Evolutionary conservation across 176 grass and related monocot genomes (phyloP), one percentile per base, ranked within the genome.

Genomic region (Paspalum vaginatum): DNA sequence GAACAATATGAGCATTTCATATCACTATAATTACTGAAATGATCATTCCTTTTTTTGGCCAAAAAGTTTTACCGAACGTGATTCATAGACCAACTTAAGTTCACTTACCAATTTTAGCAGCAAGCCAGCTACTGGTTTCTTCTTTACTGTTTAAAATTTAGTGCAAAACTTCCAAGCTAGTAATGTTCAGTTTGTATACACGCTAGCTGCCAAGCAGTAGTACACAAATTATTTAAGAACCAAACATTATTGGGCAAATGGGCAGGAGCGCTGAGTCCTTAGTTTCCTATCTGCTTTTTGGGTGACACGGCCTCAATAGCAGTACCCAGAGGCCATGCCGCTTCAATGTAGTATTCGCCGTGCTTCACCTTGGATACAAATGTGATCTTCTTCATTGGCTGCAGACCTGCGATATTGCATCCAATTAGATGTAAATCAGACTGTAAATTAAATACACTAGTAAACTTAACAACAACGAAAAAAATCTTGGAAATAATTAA

Each of bases 331-430:
- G 56, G 74, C 74, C 74, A 76, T 3, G 74, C 2, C 2, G 74
- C 74, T 76, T 76, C 74, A 9, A 76, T 47, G 21, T 61, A 76
- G 74, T 61, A 76, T 32, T 76, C 74, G 2, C 74, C 74, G 61
- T 76, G 74, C 58, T 76, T 76, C 22, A 76, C 74, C 22, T 47
- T 76, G 56, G 13, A 11, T 7, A 76, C 74, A 46, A 76, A 76
- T 32, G 56, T 61, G 21, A 76, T 76, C 21, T 61, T 61, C 58
- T 76, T 61, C 41, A 6, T 61, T 61, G 74, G 74, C n/a, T 76
- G 21, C 0, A 76, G 21, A 20, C 56, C 74, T 76, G 22, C 56
- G 57, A 27, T 3, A 61, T 4, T 32, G 56, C 22, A 25, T 27
- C 56, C 45, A 47, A 24, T 14, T 22, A 12, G 14, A 47, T 27